A percentile compares a stretch with the other conserved stretches of the same genome.
These are phyloP conservation scores for Oxytropis ochrocephala DNA, from an alignment of 306 rosid species.

Conservation along the genomic window DNA sequence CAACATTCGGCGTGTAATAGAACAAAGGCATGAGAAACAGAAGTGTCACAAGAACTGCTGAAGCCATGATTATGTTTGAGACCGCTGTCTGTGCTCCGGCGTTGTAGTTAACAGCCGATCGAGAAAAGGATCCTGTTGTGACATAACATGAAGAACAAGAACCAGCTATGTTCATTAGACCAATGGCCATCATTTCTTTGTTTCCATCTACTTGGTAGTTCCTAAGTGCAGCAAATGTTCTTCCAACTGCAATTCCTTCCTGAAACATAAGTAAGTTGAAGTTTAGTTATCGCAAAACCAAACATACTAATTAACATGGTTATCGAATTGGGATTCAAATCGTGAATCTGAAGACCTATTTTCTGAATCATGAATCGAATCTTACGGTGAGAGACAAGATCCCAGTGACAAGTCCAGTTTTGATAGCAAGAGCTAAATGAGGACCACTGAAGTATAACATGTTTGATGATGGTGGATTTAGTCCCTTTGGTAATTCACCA, in stretches of 20 bases:
- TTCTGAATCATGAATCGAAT: too few species aligned
- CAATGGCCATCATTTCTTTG: slow-evolving; percentile 99
- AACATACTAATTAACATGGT: too few species aligned
- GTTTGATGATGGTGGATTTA: slow-evolving; percentile 83
- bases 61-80: slow-evolving; percentile 80
- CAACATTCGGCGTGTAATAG: slow-evolving; percentile 80
- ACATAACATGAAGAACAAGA: slow-evolving; percentile 92
- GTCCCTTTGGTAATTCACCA: slow-evolving; percentile 88
- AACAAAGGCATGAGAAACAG: slow-evolving; percentile 93
- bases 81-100: slow-evolving; percentile 88
- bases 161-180: slow-evolving; percentile 93
- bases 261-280: slow-evolving; percentile 15
- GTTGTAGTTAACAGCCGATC: slow-evolving; percentile 90
- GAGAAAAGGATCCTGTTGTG: slow-evolving; percentile 94
- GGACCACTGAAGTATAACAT: slow-evolving; percentile 75
- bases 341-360: too few species aligned
- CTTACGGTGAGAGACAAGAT: slow-evolving; percentile 93
- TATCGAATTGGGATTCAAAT: too few species aligned
- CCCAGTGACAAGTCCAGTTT: slow-evolving; percentile 89
- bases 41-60: slow-evolving; percentile 90
- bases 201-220: slow-evolving; percentile 99
- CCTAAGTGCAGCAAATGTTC: slow-evolving; percentile 82
- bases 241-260: slow-evolving; percentile 99
- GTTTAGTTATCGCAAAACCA: background rate
- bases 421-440: slow-evolving; percentile 65